Percentiles rank a stretch among this genome's conserved stretches.
phyloP scores from a whole-genome alignment of 2,329 filamentous ascomycete genomes.

The Cercospora brassicicola region DNA sequence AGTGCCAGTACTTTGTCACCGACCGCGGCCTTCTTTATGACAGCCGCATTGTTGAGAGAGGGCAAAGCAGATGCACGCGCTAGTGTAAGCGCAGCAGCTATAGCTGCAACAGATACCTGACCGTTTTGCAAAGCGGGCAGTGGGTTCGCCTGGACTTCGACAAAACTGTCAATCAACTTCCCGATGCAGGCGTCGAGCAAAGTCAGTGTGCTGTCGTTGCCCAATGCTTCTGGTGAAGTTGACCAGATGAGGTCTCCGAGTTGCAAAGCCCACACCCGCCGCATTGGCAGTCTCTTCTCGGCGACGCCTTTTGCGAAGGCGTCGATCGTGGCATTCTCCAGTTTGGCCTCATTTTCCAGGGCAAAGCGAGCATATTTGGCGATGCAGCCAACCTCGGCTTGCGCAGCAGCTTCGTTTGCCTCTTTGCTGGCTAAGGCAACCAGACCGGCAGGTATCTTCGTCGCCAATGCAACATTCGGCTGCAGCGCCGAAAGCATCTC shows the following conservation, averaged over 20 bases:
- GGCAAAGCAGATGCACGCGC: constrained; percentile 54
- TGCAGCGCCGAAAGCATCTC: constrained; percentile 72
- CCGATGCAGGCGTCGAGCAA: constrained; percentile 54
- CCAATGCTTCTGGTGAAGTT: constrained; percentile 50
- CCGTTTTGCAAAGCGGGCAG: constrained; percentile 77
- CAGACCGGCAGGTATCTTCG: constrained; percentile 66
- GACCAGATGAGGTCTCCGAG: constrained; percentile 69
- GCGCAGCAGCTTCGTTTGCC: constrained; percentile 79
- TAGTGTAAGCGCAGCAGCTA: constrained; percentile 64
- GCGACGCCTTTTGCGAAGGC: constrained; percentile 75
- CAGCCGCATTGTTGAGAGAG: constrained; percentile 56
- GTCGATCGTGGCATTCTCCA: constrained; percentile 68
- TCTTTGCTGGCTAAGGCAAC: constrained; percentile 74
- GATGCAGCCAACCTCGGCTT: constrained; percentile 72
- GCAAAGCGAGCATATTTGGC: constrained; percentile 64
- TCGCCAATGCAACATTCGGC: constrained; percentile 61
- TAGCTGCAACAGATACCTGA: constrained; percentile 75
- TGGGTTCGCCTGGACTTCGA: constrained; percentile 76
- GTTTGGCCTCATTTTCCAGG: constrained; percentile 59
- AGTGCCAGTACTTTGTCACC: constrained; percentile 65
- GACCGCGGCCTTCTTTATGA: constrained; percentile 64
- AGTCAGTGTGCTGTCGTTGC: constrained; percentile 48
- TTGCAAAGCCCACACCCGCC: constrained; percentile 77
- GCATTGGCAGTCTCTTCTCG: constrained; percentile 78
- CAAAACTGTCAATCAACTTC: constrained; percentile 69